phyloP scores from a whole-genome alignment of 306 rosid genomes.

The Mucuna pruriens region DNA sequence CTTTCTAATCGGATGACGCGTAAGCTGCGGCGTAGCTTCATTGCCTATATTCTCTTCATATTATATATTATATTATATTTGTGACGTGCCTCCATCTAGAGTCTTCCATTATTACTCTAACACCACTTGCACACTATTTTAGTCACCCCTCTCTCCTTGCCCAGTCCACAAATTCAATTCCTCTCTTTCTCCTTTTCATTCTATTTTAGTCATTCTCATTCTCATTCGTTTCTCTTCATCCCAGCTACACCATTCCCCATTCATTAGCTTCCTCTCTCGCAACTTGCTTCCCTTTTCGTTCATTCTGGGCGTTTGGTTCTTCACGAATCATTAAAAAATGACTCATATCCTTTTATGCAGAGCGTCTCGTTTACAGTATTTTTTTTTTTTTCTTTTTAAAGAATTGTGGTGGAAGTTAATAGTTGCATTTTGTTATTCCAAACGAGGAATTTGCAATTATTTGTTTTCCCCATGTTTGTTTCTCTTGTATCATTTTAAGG shows the following conservation, averaged over 20 bases:
- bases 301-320: slow-evolving; percentile 32
- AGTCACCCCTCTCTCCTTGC: neutral
- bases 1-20: neutral
- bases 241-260: neutral
- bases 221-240: neutral
- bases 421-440: neutral
- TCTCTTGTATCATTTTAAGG: neutral
- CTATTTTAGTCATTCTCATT: too few species aligned
- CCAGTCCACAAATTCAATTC: neutral
- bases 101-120: slow-evolving; percentile 18
- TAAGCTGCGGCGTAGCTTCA: neutral
- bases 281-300: neutral
- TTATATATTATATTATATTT: neutral
- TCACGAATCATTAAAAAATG: slow-evolving; percentile 42
- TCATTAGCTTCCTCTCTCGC: neutral
- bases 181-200: neutral
- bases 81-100: slow-evolving; percentile 1
- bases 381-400: neutral
- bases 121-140: neutral
- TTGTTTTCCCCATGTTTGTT: neutral
- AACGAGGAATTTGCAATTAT: neutral
- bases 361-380: neutral
- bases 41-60: neutral
- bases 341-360: slow-evolving; percentile 65
- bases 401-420: neutral